Conservation (phyloP, 768 basidiomycete genomes). For the Kwoniella sp. region DNA sequence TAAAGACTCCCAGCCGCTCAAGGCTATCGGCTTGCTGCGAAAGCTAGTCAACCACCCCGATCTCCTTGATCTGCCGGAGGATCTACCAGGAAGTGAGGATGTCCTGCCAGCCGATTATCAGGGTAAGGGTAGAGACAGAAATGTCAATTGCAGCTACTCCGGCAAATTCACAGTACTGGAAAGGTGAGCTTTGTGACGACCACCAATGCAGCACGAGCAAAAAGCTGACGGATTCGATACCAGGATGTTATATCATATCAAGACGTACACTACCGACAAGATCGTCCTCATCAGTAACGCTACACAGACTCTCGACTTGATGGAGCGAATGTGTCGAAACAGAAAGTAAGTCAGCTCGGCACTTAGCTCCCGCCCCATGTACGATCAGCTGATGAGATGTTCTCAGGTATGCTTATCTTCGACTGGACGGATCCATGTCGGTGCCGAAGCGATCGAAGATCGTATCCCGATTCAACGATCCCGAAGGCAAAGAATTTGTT, state of each 20-base stretch:
- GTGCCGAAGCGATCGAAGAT: conserved; percentile 91
- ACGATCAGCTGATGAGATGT: background rate
- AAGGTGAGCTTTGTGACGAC: conserved; percentile 64
- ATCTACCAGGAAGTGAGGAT: conserved; percentile 77
- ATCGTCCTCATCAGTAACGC: conserved; percentile 97
- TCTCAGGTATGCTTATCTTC: conserved; percentile 79
- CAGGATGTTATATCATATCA: conserved; percentile 83
- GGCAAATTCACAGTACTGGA: conserved; percentile 94
- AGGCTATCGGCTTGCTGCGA: conserved; percentile 90
- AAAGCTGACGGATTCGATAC: background rate
- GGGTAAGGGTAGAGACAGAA: conserved; percentile 53
- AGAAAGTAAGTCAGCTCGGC: conserved; percentile 74
- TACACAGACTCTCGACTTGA: conserved; percentile 90
- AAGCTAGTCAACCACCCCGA: conserved; percentile 96
- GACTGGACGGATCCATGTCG: conserved; percentile 92
- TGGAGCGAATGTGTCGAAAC: conserved; percentile 80
- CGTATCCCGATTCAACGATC: conserved; percentile 57
- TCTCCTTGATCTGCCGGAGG: conserved; percentile 78
- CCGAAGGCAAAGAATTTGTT: conserved; percentile 56
- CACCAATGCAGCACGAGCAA: background rate
- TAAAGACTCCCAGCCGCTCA: conserved; percentile 86
- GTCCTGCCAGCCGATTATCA: conserved; percentile 78
- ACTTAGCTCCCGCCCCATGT: background rate
- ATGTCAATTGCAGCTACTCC: conserved; percentile 77
- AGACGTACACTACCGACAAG: conserved; percentile 82